Base-by-base conservation (phyloP, 2,329 filamentous ascomycete species). In the Ascosphaera pollenicola region DNA sequence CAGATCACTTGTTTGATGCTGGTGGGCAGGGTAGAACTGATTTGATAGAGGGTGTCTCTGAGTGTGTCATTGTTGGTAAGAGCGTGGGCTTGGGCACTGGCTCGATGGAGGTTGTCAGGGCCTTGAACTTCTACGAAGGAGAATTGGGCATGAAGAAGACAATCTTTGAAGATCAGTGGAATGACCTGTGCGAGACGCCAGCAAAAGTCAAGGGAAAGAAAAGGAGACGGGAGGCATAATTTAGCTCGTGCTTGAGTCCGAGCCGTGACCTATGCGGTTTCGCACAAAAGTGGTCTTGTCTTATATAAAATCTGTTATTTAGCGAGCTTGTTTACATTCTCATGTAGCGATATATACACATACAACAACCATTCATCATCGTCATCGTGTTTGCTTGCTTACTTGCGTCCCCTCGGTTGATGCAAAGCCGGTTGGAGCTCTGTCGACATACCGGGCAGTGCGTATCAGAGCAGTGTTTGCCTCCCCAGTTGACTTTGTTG, bases 21-120 rank as follows among this genome's bases (percentile, higher is more conserved):
- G 78, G 85, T 5, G 80, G 83, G 3, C 75, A 77, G 41, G 91
- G 91, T 68, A 94, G 94, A 64, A 78, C 73, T 19, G 89, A 98
- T 60, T 68, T 72, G 45, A 91, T 98, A 43, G 81, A 93, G 56
- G 89, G 89, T 49, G 89, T 98, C 8, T 81, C 73, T 40, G 89
- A 98, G 61, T 91, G 84, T 59, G 95, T 98, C 53, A 98, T 98
- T 54, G 89, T 95, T 77, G 89, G 89, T 13, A 87, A 95, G 65
- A 85, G 78, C 34, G 91, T 95, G 70, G 71, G 70, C 35, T 66
- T 98, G 28, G 89, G 89, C 4, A 98, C 89, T 0, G 89, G 89
- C 3, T 78, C 81, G 2, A 89, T 95, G 68, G 77, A 91, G 53
- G 79, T 95, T 17, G 79, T 94, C 2, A 65, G 85, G 35, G 69